Evolutionary conservation across 1,284 basidiomycete genomes (phyloP), one percentile per base, ranked within the genome.

Genomic region (Malassezia psittaci): DNA sequence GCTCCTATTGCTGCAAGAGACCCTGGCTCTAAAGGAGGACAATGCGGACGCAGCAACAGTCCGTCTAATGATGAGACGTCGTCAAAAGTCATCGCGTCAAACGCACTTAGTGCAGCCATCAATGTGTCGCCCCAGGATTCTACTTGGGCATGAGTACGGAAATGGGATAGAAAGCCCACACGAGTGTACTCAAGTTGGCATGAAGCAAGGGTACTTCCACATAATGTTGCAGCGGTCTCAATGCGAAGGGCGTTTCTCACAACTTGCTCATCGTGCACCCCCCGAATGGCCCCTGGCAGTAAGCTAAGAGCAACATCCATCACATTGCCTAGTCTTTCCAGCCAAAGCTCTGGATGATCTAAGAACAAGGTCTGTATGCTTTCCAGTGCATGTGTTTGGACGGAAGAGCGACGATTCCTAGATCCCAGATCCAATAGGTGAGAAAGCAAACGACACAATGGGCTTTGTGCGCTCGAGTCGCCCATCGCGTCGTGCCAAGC

Each of bases 371-470:
- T 38, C 13, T 35, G 16, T 13, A 57, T 12, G n/a, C 38, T 24
- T 3, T 21, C 19, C 16, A 38, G 29, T 9, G 54, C 49, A n/a
- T 24, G 19, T 8, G 37, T 11, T n/a, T 19, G 16, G 11, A 51
- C 49, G 8, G 24, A 10, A 5, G 21, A 12, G 29, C n/a, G 35
- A 10, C 44, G 43, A 18, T 33, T 8, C 5, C 16, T 7, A 3
- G 13, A 18, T 9, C 42, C 49, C n/a, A 42, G 5, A 36, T 57
- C 55, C 10, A 57, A 42, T 6, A 57, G 50, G 19, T 39, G 10
- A 37, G 46, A 41, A 13, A 45, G 18, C 5, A 57, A 18, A 18
- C 18, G 49, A 11, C 24, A 34, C 12, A 38, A 19, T 8, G 52
- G 52, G 18, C 47, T 35, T 36, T n/a, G 29, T 37, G 44, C 10